Percentiles rank a stretch among this genome's conserved stretches.
phyloP scores from a whole-genome alignment of 306 rosid genomes.

The Mucuna pruriens region DNA sequence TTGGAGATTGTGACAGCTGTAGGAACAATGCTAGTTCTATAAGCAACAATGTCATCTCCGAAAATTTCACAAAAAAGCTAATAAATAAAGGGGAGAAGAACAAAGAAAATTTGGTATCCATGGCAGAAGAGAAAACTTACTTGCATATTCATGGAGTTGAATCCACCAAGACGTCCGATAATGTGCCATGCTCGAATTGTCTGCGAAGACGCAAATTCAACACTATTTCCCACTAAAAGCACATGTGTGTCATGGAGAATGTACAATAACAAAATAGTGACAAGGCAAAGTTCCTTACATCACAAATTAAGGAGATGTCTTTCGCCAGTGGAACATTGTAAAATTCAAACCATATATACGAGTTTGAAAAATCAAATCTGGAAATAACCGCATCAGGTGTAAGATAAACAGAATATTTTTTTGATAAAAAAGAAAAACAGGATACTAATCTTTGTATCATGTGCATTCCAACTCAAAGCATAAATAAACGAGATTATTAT shows the following conservation, averaged over 20 bases:
- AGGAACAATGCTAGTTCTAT: constrained; percentile 28
- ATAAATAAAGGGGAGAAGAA: neutral
- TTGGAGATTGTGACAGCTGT: constrained; percentile 80
- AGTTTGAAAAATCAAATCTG: constrained; percentile 88
- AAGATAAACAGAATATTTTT: constrained; percentile 18
- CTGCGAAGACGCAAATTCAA: constrained; percentile 52
- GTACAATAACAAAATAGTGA: constrained; percentile 22
- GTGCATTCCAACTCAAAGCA: constrained; percentile 3
- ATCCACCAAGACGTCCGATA: constrained; percentile 89
- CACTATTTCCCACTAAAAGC: constrained; percentile 10
- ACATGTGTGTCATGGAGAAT: neutral
- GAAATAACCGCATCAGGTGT: constrained; percentile 27
- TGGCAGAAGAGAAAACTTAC: constrained; percentile 47
- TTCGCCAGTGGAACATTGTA: constrained; percentile 80
- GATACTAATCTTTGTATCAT: constrained; percentile 22
- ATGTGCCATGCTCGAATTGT: constrained; percentile 89
- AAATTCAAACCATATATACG: constrained; percentile 88
- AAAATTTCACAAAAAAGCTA: neutral
- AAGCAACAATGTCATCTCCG: constrained; percentile 24
- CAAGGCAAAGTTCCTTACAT: constrained; percentile 62
- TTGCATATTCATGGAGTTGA: constrained; percentile 97
- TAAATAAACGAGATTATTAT: neutral
- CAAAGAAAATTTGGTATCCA: neutral
- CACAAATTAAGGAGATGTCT: constrained; percentile 74
- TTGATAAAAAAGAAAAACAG: neutral